Percentiles rank a stretch among this genome's conserved stretches.
phyloP scores from a whole-genome alignment of 2,329 filamentous ascomycete genomes.

The Fusarium equiseti region DNA sequence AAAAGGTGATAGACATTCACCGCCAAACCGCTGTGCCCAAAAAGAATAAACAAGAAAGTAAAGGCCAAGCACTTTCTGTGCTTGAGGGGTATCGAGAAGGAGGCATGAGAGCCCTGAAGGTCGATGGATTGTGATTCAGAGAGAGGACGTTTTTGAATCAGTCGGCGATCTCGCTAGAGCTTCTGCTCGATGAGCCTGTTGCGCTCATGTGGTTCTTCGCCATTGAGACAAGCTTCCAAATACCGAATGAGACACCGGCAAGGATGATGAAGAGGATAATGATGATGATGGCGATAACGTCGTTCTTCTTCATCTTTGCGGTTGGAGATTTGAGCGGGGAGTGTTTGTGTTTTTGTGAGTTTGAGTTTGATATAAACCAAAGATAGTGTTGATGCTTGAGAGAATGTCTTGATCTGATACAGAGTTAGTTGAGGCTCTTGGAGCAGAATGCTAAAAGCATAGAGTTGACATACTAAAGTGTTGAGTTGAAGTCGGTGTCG shows the following conservation, averaged over 20 bases:
- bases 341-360: background rate
- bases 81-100: slow-evolving; percentile 13
- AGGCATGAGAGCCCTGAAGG: slow-evolving; percentile 1
- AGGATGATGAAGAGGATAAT: slow-evolving; percentile 74
- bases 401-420: slow-evolving; percentile 18
- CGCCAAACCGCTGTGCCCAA: slow-evolving; percentile 24
- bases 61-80: slow-evolving; percentile 4
- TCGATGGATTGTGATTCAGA: background rate
- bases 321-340: slow-evolving; percentile 25
- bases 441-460: background rate
- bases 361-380: background rate
- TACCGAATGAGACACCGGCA: slow-evolving; percentile 71
- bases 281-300: slow-evolving; percentile 76
- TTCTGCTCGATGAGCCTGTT: slow-evolving; percentile 44
- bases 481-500: slow-evolving; percentile 4
- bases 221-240: slow-evolving; percentile 70
- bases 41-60: slow-evolving; percentile 25
- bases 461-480: slow-evolving; percentile 11
- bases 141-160: background rate
- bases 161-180: slow-evolving; percentile 36
- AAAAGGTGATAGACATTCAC: slow-evolving; percentile 2
- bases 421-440: slow-evolving; percentile 7
- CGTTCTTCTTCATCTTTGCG: slow-evolving; percentile 71
- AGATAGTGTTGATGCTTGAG: background rate
- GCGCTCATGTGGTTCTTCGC: slow-evolving; percentile 60